Percentiles rank a stretch among this genome's conserved stretches.
Evolutionary conservation across 148 eudicot species (phyloP).

Genomic region (Silene uniflora): DNA sequence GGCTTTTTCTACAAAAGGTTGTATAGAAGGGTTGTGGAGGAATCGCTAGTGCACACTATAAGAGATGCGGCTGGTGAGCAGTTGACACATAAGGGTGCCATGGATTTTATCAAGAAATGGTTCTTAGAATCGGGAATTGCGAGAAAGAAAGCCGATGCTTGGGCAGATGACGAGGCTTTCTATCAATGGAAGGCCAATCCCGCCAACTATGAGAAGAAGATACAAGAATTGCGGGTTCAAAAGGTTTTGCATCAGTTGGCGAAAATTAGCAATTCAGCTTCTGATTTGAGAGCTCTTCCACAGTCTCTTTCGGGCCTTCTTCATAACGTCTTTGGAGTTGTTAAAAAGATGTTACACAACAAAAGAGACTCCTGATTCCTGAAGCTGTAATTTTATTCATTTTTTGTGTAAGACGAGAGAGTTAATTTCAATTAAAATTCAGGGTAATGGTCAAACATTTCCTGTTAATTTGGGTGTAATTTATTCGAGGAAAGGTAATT

Average conservation of each 20-base stretch:
- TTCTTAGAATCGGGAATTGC: conserved; percentile 48
- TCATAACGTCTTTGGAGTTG: conserved; percentile 46
- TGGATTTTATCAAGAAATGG: conserved; percentile 69
- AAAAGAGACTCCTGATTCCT: neutral
- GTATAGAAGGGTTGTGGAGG: conserved; percentile 69
- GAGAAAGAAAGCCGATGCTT: conserved; percentile 36
- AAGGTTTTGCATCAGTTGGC: conserved; percentile 71
- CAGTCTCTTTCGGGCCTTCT: conserved; percentile 72
- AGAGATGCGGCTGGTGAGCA: conserved; percentile 76
- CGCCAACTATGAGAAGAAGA: conserved; percentile 56
- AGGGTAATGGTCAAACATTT: neutral
- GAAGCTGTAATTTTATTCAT: neutral
- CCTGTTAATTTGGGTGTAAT: neutral
- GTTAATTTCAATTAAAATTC: neutral
- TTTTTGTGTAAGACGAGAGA: neutral
- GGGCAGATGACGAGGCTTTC: conserved; percentile 74
- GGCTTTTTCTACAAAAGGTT: conserved; percentile 68
- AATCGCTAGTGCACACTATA: conserved; percentile 50
- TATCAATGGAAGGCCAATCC: conserved; percentile 65
- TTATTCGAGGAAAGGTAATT: too few species aligned
- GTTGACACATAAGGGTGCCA: conserved; percentile 55
- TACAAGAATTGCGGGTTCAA: conserved; percentile 61
- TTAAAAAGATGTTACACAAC: conserved; percentile 9
- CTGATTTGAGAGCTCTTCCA: conserved; percentile 75
- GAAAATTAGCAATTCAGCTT: conserved; percentile 52